Base-by-base conservation (phyloP, 1,139 yeast species). In the Debaryomycetaceae sp. region DNA sequence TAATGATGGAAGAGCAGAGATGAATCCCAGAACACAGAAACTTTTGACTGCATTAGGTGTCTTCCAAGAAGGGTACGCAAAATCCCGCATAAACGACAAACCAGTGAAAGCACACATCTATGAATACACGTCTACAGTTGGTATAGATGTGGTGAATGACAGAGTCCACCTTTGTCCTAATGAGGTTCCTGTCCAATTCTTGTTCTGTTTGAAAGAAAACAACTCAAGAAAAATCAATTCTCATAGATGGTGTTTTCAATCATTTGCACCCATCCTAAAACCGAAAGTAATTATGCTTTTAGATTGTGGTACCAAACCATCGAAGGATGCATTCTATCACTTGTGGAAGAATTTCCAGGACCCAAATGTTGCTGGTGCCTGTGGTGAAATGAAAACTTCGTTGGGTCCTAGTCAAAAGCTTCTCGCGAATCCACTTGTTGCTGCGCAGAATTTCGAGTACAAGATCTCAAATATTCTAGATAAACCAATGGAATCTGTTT, bases 221-320 rank as follows among this genome's bases (percentile, higher is more conserved):
- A 87, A 87, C 60, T 75, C 81, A 50, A 78, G 83, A 60, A 87
- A 87, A 60, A 87, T 87, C 60, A 87, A 87, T 62, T 83, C 91
- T 14, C 95, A 87, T 62, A 73, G 95, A 51, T 87, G 95, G 95
- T 84, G 87, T 49, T 82, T 87, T 69, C 89, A 86, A 58, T 87
- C 91, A 0, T 84, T 87, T 64, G 82, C 86, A 1, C 87, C 88
- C 3, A 70, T 84, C 34, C 65, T 87, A 41, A 69, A 83, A 41
- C 95, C 95, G 1, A 79, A 77, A 45, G 84, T 87, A 22, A 82
- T 87, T 39, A 79, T 86, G 60, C 68, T 87, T 46, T 69, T 87
- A 42, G 95, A 87, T 62, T 88, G 90, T 47, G 95, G 95, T 51
- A 87, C 95, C 5, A 80, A 80, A 49, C 95, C 95, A 1, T 75